phyloP scores from a whole-genome alignment of 768 basidiomycete species.

The Crassisporium funariophilum region DNA sequence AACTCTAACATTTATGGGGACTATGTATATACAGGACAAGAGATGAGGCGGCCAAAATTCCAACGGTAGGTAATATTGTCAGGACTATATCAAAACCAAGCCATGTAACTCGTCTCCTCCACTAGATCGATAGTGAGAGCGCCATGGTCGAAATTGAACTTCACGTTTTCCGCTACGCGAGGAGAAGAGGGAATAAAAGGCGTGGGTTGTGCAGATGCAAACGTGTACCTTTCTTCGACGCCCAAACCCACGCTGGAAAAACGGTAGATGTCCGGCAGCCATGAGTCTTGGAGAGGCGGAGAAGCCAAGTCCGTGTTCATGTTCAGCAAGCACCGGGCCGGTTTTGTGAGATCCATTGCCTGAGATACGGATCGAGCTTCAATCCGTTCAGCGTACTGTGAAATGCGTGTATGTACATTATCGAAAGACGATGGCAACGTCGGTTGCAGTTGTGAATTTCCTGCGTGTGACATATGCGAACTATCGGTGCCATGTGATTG shows the following conservation, averaged over 20 bases:
- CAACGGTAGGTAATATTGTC: not conserved
- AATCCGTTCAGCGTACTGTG: constrained; percentile 30
- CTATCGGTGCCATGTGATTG: constrained; percentile 29
- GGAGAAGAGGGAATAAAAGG: constrained; percentile 50
- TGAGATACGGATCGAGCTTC: constrained; percentile 2
- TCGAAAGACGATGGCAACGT: constrained; percentile 37
- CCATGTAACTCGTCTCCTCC: constrained; percentile 68
- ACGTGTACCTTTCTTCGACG: constrained; percentile 40
- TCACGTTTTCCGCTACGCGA: constrained; percentile 53
- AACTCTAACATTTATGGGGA: too few relatives aligned
- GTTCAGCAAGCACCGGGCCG: not conserved
- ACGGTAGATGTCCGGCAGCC: constrained; percentile 50
- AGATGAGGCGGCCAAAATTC: not conserved
- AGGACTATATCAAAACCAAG: constrained; percentile 56
- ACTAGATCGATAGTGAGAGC: constrained; percentile 56
- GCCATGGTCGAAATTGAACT: constrained; percentile 65
- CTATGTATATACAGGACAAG: too few relatives aligned
- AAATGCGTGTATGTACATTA: constrained; percentile 34
- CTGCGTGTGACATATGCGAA: constrained; percentile 8
- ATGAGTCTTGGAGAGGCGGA: constrained; percentile 27
- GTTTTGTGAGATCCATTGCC: not conserved
- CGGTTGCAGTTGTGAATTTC: constrained; percentile 19
- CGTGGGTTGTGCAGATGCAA: constrained; percentile 37
- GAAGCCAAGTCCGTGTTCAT: constrained; percentile 7
- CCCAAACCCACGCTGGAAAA: constrained; percentile 46